phyloP scores from a whole-genome alignment of 208 protist genomes.

The Leishmania aethiopica region DNA sequence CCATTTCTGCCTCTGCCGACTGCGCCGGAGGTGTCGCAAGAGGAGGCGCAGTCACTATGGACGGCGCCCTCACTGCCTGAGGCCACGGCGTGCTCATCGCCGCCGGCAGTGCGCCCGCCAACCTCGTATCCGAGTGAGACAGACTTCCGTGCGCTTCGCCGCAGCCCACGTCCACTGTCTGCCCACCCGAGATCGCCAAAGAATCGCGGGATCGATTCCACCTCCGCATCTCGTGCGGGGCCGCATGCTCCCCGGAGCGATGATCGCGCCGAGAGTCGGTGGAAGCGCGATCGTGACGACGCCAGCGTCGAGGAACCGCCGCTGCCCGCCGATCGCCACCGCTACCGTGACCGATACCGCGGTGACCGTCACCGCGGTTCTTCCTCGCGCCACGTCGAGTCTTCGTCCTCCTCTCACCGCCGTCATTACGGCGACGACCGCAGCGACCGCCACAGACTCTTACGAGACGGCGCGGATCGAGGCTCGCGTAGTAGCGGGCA shows the following conservation, averaged over 20 bases:
- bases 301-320: background rate
- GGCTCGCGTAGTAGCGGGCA: background rate
- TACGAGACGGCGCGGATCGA: background rate
- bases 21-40: background rate
- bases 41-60: slow-evolving; percentile 20
- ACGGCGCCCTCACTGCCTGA: background rate
- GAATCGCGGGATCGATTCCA: background rate
- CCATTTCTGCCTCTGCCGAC: slow-evolving; percentile 1
- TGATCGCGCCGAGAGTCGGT: background rate
- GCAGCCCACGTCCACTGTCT: background rate
- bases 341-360: background rate
- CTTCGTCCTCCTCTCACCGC: slow-evolving; percentile 3
- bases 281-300: background rate
- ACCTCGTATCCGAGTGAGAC: background rate
- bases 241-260: background rate
- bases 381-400: background rate
- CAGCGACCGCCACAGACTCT: background rate
- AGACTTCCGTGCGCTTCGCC: background rate
- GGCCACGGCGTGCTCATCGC: background rate
- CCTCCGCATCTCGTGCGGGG: background rate
- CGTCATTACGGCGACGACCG: background rate
- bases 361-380: slow-evolving; percentile 1
- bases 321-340: background rate
- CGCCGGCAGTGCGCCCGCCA: background rate
- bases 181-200: background rate